A percentile compares a stretch with the other conserved stretches of the same genome.
These are phyloP conservation scores for Leccinum obscurum DNA, from an alignment of 768 basidiomycete species.

Conservation along the genomic window DNA sequence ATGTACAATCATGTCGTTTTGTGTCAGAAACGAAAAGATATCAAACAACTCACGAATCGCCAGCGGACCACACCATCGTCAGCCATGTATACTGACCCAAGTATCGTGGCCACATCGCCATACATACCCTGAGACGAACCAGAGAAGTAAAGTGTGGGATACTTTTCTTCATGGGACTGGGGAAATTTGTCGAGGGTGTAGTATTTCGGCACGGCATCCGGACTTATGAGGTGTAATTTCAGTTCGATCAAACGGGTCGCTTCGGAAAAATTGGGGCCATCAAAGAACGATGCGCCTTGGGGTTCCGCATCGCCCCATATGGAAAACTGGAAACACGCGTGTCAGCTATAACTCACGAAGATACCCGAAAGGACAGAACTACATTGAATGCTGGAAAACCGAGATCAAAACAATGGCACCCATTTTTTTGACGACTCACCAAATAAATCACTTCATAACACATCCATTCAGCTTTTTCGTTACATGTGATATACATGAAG, in stretches of 20 bases:
- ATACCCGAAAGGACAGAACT: constrained; percentile 14
- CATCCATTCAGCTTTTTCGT: constrained; percentile 17
- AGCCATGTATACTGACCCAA: constrained; percentile 53
- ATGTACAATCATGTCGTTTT: constrained; percentile 13
- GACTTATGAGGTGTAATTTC: constrained; percentile 47
- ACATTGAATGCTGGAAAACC: constrained; percentile 50
- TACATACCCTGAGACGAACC: constrained; percentile 46
- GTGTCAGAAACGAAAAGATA: not conserved
- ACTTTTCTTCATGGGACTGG: constrained; percentile 25
- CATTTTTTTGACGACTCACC: constrained; percentile 13
- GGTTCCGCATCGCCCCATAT: constrained; percentile 25
- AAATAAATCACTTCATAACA: constrained; percentile 23
- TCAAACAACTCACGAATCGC: constrained; percentile 53
- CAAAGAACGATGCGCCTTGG: constrained; percentile 44
- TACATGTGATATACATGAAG: constrained; percentile 29
- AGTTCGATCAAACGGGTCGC: constrained; percentile 64
- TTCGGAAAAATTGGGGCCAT: constrained; percentile 55
- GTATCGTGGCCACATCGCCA: constrained; percentile 44
- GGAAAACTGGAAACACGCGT: constrained; percentile 8
- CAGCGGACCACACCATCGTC: constrained; percentile 48
- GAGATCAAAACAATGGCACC: not conserved
- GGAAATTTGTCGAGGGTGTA: constrained; percentile 25
- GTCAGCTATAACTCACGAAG: constrained; percentile 6
- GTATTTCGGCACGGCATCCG: constrained; percentile 18
- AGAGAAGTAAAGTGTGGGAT: constrained; percentile 48